Evolutionary conservation across 108 stramenopile species (phyloP), one percentile per base, ranked within the genome.

Genomic region (Cylindrotheca fusiformis): DNA sequence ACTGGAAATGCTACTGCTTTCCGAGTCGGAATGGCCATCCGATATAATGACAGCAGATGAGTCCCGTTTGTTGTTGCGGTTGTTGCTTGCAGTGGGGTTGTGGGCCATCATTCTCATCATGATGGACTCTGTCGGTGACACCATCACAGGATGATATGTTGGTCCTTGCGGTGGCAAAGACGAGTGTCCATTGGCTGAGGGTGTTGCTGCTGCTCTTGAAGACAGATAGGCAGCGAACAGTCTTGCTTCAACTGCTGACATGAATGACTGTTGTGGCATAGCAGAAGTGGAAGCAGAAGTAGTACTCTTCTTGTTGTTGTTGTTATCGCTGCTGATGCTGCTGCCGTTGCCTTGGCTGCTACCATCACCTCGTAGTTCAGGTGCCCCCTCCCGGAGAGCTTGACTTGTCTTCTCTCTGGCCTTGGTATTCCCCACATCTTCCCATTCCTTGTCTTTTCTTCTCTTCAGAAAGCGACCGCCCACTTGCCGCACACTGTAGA

Each of bases 351-450:
- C 36, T 41, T 41, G 6, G 36, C 36, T 41, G 36, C 36, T 41
- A n/a, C 12, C 51, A 24, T 25, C 21, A 2, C 52, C 61, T 14
- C 84, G 72, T 32, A 85, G 49, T 26, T 80, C 76, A 25, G 84
- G 84, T 0, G 84, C 84, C 19, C 89, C 89, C 62, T 91, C 90
- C 29, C 90, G 68, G 24, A 91, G 69, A 32, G 86, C 86, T 72
- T 91, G 90, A 19, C 77, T 73, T 1, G 90, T 87, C 68, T 91
- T 91, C 60, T 84, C 85, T 30, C 80, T 52, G 0, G 90, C 90
- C 75, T 85, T 85, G 55, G 64, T 77, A 32, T 83, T 82, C 1
- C 82, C 90, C 2, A 66, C 65, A 55, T 66, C 55, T 32, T 66
- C 45, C 24, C 46, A 55, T n/a, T 52, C 23, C 19, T 50, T 61